Evolutionary conservation across 352 stramenopile genomes (phyloP).

Genomic region (Globisporangium acanthophoron): DNA sequence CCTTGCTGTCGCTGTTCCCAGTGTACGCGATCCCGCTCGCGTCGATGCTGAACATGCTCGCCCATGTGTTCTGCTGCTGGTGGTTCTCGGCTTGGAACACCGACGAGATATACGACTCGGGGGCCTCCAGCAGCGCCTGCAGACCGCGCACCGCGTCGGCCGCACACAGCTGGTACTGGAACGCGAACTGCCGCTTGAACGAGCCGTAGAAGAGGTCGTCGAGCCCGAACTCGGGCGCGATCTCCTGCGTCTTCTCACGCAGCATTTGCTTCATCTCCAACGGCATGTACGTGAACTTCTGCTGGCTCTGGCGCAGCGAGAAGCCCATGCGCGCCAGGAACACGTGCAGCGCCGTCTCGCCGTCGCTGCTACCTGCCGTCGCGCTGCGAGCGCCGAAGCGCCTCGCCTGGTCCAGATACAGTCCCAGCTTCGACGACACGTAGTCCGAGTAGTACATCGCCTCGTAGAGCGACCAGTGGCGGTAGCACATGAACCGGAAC

Average conservation of each 20-base stretch:
- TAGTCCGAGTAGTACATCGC: conserved; percentile 96
- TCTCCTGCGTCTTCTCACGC: conserved; percentile 88
- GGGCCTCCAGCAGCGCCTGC: conserved; percentile 91
- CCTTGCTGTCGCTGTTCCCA: background rate
- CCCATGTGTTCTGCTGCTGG: conserved; percentile 37
- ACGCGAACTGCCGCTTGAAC: conserved; percentile 93
- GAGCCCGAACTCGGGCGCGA: conserved; percentile 93
- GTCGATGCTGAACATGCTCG: conserved; percentile 38
- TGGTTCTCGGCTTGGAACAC: conserved; percentile 68
- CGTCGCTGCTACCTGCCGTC: conserved; percentile 20
- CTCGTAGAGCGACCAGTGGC: conserved; percentile 94
- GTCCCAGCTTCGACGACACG: conserved; percentile 87
- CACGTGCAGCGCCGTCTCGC: conserved; percentile 84
- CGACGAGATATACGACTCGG: conserved; percentile 54
- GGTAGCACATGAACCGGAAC: conserved; percentile 96
- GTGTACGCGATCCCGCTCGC: conserved; percentile 20
- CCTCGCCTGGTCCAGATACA: conserved; percentile 60
- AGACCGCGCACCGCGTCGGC: conserved; percentile 94
- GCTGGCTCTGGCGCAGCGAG: conserved; percentile 92
- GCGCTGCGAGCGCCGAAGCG: conserved; percentile 62
- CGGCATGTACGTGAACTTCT: conserved; percentile 96
- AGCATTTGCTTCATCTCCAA: conserved; percentile 90
- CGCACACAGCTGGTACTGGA: conserved; percentile 93
- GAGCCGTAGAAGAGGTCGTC: conserved; percentile 96
- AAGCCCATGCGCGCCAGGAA: conserved; percentile 98